Percentiles rank a stretch among this genome's conserved stretches.
Conservation (phyloP, 345 rosid species). For the Melaleuca alternifolia region DNA sequence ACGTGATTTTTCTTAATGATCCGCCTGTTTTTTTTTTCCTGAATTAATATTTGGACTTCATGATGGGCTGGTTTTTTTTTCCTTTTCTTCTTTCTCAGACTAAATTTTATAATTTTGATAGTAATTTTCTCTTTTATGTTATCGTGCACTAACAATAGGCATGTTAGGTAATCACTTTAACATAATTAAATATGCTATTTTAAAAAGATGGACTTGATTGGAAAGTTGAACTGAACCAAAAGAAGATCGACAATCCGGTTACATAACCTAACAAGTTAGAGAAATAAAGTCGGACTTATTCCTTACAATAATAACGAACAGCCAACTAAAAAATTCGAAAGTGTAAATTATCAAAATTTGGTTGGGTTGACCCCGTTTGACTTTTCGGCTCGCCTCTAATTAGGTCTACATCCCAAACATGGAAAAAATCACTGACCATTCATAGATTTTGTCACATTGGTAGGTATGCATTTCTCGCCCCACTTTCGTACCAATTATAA, state of each 20-base stretch:
- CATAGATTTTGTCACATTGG: not conserved
- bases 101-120: not conserved
- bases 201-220: fast-evolving
- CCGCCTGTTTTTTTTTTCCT: not conserved
- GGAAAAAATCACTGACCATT: not conserved
- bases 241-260: not conserved
- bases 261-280: not conserved
- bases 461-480: no score
- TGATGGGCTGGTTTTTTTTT: not conserved
- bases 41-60: not conserved
- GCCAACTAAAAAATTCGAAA: not conserved
- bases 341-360: not conserved
- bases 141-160: not conserved
- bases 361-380: not conserved
- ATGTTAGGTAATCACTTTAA: not conserved
- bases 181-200: not conserved
- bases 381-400: fast-evolving
- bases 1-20: not conserved
- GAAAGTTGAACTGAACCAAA: not conserved
- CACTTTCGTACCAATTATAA: not conserved
- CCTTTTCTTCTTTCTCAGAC: not conserved
- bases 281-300: not conserved
- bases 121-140: not conserved
- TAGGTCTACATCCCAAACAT: not conserved
- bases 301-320: not conserved